phyloP scores from a whole-genome alignment of 2,329 filamentous ascomycete genomes.

The Leptographium procerum region DNA sequence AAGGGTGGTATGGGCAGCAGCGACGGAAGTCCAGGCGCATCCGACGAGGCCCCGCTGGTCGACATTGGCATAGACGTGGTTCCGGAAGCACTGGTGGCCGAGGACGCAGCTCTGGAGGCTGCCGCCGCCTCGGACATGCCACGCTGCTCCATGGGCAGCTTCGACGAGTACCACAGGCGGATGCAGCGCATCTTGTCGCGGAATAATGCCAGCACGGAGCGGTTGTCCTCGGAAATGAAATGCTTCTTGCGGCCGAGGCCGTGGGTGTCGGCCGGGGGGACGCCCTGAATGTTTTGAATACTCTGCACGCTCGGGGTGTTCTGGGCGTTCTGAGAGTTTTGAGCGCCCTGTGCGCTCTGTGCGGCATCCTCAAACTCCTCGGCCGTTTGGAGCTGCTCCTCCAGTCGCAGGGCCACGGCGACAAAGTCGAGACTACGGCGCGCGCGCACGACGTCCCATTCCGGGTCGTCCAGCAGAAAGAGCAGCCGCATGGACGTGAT shows the following conservation, averaged over 20 bases:
- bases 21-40: background rate
- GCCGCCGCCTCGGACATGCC: background rate
- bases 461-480: slow-evolving; percentile 20
- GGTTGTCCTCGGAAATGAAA: slow-evolving; percentile 17
- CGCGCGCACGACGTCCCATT: slow-evolving; percentile 25
- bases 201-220: slow-evolving; percentile 19
- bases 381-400: slow-evolving; percentile 16
- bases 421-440: slow-evolving; percentile 23
- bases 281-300: background rate
- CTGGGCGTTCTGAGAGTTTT: background rate
- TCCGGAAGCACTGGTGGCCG: background rate
- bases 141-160: slow-evolving; percentile 3
- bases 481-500: slow-evolving; percentile 25
- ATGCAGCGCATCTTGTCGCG: slow-evolving; percentile 28
- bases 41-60: background rate
- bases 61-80: background rate
- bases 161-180: slow-evolving; percentile 24
- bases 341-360: too few relatives aligned
- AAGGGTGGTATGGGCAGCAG: background rate
- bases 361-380: slow-evolving; percentile 15
- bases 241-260: slow-evolving; percentile 11
- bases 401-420: slow-evolving; percentile 16
- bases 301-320: too few relatives aligned
- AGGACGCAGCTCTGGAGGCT: background rate
- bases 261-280: background rate